These are phyloP conservation scores for Saccharomyces hybrid DNA, from an alignment of 1,139 yeast genomes.

Conservation along the genomic window DNA sequence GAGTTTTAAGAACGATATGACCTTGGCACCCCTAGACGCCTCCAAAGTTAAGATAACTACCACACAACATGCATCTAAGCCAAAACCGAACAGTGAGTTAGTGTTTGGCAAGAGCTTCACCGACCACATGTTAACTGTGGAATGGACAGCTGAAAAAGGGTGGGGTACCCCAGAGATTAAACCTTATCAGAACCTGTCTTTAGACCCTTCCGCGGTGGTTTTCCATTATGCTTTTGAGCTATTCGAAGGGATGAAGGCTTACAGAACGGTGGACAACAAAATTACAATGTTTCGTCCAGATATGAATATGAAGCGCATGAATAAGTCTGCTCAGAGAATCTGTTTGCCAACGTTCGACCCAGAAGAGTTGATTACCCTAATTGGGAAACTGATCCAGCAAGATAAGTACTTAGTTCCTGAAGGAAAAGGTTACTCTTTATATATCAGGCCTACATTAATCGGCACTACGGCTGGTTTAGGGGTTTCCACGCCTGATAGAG, in stretches of 20 bases:
- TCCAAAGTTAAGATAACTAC: constrained; percentile 54
- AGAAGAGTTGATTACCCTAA: constrained; percentile 64
- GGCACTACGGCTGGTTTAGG: constrained; percentile 88
- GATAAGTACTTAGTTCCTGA: constrained; percentile 77
- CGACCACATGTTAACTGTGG: constrained; percentile 81
- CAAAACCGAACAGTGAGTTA: constrained; percentile 65
- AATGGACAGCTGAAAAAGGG: constrained; percentile 71
- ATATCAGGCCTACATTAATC: constrained; percentile 88
- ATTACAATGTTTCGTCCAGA: constrained; percentile 84
- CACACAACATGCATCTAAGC: constrained; percentile 53
- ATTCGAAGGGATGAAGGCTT: constrained; percentile 96
- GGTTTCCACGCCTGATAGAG: constrained; percentile 71
- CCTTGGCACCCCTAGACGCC: constrained; percentile 51
- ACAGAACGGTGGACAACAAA: constrained; percentile 59
- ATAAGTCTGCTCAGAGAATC: constrained; percentile 77
- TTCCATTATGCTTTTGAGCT: constrained; percentile 93
- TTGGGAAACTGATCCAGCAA: constrained; percentile 63
- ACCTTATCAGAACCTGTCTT: constrained; percentile 67
- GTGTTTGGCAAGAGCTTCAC: constrained; percentile 85
- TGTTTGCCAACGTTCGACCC: constrained; percentile 82
- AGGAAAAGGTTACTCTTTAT: constrained; percentile 81
- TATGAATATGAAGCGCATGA: constrained; percentile 87
- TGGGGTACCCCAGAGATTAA: constrained; percentile 86
- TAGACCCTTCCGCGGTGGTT: constrained; percentile 85
- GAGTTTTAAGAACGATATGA: neutral